phyloP scores from a whole-genome alignment of 176 grass and related monocot genomes.

The Lolium rigidum region DNA sequence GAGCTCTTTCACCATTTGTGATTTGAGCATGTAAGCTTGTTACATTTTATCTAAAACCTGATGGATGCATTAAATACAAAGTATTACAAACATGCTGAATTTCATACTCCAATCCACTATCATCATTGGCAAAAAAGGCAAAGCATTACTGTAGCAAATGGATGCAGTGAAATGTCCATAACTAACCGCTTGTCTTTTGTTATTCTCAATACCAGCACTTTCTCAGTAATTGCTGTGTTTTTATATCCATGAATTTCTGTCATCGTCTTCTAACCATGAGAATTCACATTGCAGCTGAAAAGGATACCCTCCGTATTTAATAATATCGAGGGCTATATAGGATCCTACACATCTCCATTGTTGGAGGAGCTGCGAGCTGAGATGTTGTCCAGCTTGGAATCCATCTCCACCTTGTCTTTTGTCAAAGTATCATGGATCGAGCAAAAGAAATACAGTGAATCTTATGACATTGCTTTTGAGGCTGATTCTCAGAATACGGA shows the following conservation, averaged over 20 bases:
- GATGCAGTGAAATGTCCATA: neutral
- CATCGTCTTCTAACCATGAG: constrained; percentile 6
- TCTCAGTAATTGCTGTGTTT: neutral
- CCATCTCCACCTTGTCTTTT: constrained; percentile 44
- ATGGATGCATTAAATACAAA: constrained; percentile 12
- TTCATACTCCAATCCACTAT: neutral
- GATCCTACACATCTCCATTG: constrained; percentile 51
- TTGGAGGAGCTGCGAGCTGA: constrained; percentile 69
- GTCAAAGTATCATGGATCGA: constrained; percentile 40
- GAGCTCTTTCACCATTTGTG: neutral
- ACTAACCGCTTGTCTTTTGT: neutral
- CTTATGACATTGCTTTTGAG: constrained; percentile 17
- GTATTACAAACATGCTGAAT: neutral
- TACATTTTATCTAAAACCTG: neutral
- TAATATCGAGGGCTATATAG: constrained; percentile 43
- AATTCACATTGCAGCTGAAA: constrained; percentile 48
- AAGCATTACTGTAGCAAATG: neutral
- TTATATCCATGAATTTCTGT: neutral
- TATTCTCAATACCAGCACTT: neutral
- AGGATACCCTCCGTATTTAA: constrained; percentile 56
- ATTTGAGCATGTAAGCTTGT: neutral
- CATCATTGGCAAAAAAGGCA: neutral
- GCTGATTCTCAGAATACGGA: constrained; percentile 14
- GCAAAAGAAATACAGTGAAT: neutral
- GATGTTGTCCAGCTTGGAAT: constrained; percentile 53